Percentiles rank a stretch among this genome's conserved stretches.
Evolutionary conservation across 108 stramenopile species (phyloP).

Genomic region (Pseudonitzschia pungens): DNA sequence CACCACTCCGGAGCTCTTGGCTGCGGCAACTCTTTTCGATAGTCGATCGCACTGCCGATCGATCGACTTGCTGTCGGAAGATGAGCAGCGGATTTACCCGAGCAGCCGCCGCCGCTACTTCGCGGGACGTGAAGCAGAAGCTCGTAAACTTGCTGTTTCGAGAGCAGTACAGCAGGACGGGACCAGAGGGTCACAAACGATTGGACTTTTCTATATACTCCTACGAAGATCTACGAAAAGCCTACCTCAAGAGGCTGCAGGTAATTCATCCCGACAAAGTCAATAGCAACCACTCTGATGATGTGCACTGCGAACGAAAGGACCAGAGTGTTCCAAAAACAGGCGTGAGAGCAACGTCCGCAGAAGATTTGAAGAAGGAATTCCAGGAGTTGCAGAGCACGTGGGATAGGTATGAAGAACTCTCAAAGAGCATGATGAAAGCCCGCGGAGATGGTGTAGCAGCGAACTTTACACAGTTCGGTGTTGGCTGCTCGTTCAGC

Average conservation of each 20-base stretch:
- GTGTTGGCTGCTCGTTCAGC: constrained; percentile 84
- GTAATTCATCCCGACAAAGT: constrained; percentile 76
- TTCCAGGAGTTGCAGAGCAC: constrained; percentile 69
- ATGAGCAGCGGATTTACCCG: not conserved
- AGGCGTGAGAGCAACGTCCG: not conserved
- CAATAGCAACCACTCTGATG: not conserved
- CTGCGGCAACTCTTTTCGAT: not conserved
- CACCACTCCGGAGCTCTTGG: no score
- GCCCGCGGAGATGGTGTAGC: constrained; percentile 21
- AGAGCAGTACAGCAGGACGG: constrained; percentile 27
- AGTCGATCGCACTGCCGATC: not conserved
- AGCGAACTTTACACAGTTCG: constrained; percentile 78
- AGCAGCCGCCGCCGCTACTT: constrained; percentile 19
- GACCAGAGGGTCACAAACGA: constrained; percentile 35
- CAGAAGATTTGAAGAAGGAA: constrained; percentile 24
- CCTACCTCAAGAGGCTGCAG: constrained; percentile 59
- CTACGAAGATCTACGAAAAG: constrained; percentile 52
- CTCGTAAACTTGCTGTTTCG: constrained; percentile 48
- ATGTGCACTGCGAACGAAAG: no score
- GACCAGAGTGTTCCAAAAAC: no score
- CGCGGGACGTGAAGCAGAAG: constrained; percentile 36
- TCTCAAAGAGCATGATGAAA: constrained; percentile 30
- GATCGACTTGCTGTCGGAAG: not conserved
- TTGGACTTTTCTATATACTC: constrained; percentile 50
- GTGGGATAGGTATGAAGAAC: constrained; percentile 67